Evolutionary conservation across 192 early-diverging fungal species (phyloP), one percentile per base, ranked within the genome.

Genomic region (Dissophora ornata): DNA sequence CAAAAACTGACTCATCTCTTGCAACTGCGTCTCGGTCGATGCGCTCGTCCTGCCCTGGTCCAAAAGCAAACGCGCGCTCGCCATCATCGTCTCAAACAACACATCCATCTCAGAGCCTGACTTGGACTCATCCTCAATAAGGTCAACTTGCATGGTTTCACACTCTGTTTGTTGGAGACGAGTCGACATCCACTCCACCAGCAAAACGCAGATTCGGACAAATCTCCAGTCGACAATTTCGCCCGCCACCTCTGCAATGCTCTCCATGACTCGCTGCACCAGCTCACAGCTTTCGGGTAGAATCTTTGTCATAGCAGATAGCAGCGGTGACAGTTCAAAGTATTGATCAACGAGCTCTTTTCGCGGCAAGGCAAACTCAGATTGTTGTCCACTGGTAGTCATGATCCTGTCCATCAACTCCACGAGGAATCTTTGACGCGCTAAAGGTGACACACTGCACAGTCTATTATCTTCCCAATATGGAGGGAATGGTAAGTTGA

Each of bases 181-280:
- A 19, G 1, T 40, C 7, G 65, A 19, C 2, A 65, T 18, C 61
- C 62, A 65, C 7, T 26, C 55, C 10, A 47, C 21, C 32, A 74
- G n/a, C 11, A 59, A 8, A 18, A n/a, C 33, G 36, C 61, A 57
- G 5, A 74, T 55, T 11, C 59, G 34, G 2, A 60, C 36, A 18
- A 74, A 36, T n/a, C 70, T 25, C 70, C 70, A 74, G 36, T 74
- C 70, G 6, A n/a, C 11, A 16, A 74, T 64, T 45, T 74, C 62
- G 15, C 62, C 62, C 48, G 61, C 47, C 38, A 63, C 11, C 8
- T 18, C 62, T 25, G 70, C 49, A 21, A 59, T 34, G 12, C 59
- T 56, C 19, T 74, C 54, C 28, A 74, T 25, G 15, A 65, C 22
- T 26, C 13, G 26, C 15, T 42, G 47, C 1, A 48, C 21, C 41